Evolutionary conservation across 1,284 basidiomycete species (phyloP).

Genomic region (Takashimella tepidaria): DNA sequence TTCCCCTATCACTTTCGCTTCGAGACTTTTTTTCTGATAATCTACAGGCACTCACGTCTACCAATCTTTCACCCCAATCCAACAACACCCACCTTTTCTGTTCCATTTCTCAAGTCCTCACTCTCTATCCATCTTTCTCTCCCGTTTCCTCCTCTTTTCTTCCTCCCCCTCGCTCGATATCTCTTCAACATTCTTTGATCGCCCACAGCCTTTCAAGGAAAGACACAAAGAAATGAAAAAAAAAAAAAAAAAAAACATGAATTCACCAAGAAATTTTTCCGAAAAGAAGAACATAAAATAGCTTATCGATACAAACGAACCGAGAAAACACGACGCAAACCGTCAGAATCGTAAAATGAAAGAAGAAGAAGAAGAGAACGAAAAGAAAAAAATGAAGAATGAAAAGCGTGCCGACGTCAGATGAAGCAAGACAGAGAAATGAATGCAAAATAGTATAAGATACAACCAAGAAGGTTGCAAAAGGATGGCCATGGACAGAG

Average conservation of each 20-base stretch:
- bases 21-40: too few relatives aligned
- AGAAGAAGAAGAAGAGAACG: neutral
- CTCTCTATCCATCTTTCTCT: neutral
- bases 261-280: neutral
- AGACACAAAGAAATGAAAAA: neutral
- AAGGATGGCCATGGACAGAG: too few relatives aligned
- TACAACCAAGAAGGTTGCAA: neutral
- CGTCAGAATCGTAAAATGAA: neutral
- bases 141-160: neutral
- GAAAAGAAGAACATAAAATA: neutral
- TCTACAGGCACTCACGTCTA: too few relatives aligned
- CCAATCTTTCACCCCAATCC: neutral
- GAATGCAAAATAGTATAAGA: too few relatives aligned
- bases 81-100: neutral
- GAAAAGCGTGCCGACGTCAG: too few relatives aligned
- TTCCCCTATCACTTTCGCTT: too few relatives aligned
- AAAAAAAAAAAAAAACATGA: constrained; percentile 1
- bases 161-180: neutral
- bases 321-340: neutral
- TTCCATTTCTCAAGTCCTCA: neutral
- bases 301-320: too few relatives aligned
- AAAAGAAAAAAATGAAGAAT: neutral
- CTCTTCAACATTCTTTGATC: neutral
- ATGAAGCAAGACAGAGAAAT: too few relatives aligned
- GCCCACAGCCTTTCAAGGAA: neutral